Base-by-base conservation (phyloP, 2,329 filamentous ascomycete species). In the Verticillium dahliae region DNA sequence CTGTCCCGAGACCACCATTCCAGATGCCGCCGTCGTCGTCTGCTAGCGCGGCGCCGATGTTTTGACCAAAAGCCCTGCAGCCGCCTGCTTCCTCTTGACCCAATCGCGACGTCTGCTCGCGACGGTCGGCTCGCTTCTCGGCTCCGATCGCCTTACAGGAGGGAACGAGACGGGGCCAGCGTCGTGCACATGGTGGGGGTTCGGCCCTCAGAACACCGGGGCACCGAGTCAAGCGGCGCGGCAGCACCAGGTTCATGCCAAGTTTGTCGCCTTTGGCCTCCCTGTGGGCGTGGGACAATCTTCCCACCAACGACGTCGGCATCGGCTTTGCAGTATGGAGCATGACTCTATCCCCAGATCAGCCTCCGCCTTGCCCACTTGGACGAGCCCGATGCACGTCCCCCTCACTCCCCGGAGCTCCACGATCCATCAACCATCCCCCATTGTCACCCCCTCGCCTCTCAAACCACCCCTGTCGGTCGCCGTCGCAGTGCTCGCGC, bases 111-210 rank as follows among this genome's bases (percentile, higher is more conserved):
- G 15, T 27, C 27, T n/a, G 33, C 33, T 57, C 55, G 55, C 55
- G 55, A 35, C 57, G 22, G 27, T 58, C 57, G 57, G 57, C 57
- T 58, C 57, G 57, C 57, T 50, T 31, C 39, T 33, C 31, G 57
- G 38, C 41, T 41, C 57, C 57, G 57, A 58, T 45, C 38, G 39
- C 38, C 57, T 34, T 33, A 50, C 55, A 31, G 34, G 55, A 38
- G 18, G 55, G 34, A 22, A 18, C 55, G 13, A 57, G 55, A 22
- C 55, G 45, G 45, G 45, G 27, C 27, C 55, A 27, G 34, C 13
- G 33, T 18, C 33, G 33, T 18, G 31, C 34, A 31, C 6, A 38
- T 9, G 31, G 33, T 18, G 18, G 18, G 55, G 55, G 22, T 22
- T 35, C 55, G 33, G 55, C 6, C 55, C 15, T 10, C 55, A 57